phyloP scores from a whole-genome alignment of 441 rosid species.

The Populus hybrid region DNA sequence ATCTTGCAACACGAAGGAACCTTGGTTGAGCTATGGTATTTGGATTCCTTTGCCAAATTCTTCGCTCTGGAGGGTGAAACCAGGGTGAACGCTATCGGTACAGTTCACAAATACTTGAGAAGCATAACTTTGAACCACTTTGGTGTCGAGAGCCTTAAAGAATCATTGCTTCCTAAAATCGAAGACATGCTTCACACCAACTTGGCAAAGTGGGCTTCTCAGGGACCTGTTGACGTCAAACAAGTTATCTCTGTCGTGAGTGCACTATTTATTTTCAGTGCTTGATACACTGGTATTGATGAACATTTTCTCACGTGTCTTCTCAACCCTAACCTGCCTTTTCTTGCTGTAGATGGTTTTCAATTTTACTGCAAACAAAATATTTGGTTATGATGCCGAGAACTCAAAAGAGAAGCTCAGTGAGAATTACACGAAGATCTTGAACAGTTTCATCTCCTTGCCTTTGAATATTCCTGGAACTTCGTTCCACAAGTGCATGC shows the following conservation, averaged over 20 bases:
- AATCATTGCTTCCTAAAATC: conserved; percentile 21
- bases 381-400: conserved; percentile 10
- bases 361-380: conserved; percentile 1
- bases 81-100: conserved; percentile 4
- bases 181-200: conserved; percentile 14
- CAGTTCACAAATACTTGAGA: conserved; percentile 24
- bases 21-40: conserved; percentile 18
- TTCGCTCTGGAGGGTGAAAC: conserved; percentile 16
- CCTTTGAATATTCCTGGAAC: conserved; percentile 41
- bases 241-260: conserved; percentile 21
- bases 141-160: conserved; percentile 25
- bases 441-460: conserved; percentile 23
- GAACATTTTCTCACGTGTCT: background rate
- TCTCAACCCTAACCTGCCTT: background rate
- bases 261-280: background rate
- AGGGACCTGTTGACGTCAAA: conserved; percentile 19
- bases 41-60: conserved; percentile 24
- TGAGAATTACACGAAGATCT: background rate
- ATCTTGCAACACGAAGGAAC: conserved; percentile 26
- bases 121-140: conserved; percentile 14
- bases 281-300: background rate
- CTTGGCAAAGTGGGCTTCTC: conserved; percentile 20
- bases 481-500: conserved; percentile 27
- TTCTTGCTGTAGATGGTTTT: conserved; percentile 19
- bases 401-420: conserved; percentile 9